These are phyloP conservation scores for Cladobotryum protrusum DNA, from an alignment of 2,329 filamentous ascomycete species.

Conservation along the genomic window DNA sequence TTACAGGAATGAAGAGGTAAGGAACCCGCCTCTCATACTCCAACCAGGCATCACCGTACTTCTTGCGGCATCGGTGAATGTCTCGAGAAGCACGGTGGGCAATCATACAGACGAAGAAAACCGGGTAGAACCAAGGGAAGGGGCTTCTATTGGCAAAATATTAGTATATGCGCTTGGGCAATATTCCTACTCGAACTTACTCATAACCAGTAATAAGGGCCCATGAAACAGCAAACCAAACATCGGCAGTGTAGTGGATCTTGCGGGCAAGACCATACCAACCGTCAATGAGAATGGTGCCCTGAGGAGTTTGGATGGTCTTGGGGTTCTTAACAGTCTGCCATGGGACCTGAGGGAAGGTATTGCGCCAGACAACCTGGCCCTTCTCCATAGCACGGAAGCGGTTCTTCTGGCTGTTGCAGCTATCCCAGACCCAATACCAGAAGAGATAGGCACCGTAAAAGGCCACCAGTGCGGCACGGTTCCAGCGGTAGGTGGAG, in stretches of 20 bases:
- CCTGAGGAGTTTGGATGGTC: constrained; percentile 64
- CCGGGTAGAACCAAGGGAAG: constrained; percentile 86
- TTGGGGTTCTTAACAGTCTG: constrained; percentile 75
- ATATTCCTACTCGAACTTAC: constrained; percentile 19
- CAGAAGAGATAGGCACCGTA: constrained; percentile 70
- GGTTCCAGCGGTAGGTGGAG: constrained; percentile 70
- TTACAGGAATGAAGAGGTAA: constrained; percentile 73
- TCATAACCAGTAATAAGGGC: constrained; percentile 46
- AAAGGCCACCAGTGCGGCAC: constrained; percentile 56
- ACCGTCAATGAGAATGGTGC: constrained; percentile 74
- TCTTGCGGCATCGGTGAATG: constrained; percentile 67
- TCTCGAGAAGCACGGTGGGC: constrained; percentile 71
- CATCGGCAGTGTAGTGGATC: constrained; percentile 45
- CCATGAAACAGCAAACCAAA: constrained; percentile 45
- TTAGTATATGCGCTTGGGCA: constrained; percentile 8
- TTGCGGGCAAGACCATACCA: constrained; percentile 75
- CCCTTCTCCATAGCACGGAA: constrained; percentile 78
- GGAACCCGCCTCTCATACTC: constrained; percentile 75
- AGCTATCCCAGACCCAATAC: constrained; percentile 90
- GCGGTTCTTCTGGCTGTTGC: constrained; percentile 89
- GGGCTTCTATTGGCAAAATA: constrained; percentile 45
- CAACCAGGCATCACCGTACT: constrained; percentile 76
- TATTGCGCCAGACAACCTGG: constrained; percentile 61
- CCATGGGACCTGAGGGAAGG: constrained; percentile 90
- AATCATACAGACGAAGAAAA: constrained; percentile 81